phyloP scores from a whole-genome alignment of 1,139 yeast genomes.

The Yamadazyma jaroonii region DNA sequence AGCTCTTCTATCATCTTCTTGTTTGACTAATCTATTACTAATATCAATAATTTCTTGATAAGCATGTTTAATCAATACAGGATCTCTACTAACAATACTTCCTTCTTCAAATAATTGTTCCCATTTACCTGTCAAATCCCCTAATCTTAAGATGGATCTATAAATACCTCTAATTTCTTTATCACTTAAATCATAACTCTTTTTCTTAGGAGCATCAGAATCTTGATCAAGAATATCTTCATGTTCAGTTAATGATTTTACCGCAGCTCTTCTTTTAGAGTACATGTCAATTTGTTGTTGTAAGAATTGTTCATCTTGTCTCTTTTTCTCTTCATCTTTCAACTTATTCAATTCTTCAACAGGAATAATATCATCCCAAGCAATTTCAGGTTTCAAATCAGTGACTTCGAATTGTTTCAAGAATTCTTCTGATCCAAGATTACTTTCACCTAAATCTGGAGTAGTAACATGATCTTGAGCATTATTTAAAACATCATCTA shows the following conservation, averaged over 20 bases:
- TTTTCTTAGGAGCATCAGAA: conserved; percentile 21
- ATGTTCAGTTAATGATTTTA: conserved; percentile 50
- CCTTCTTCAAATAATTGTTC: conserved; percentile 90
- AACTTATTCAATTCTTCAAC: conserved; percentile 86
- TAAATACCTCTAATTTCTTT: conserved; percentile 86
- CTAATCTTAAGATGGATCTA: conserved; percentile 76
- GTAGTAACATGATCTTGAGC: conserved; percentile 98
- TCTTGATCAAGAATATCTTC: conserved; percentile 24
- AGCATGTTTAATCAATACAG: conserved; percentile 75
- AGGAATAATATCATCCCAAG: conserved; percentile 99
- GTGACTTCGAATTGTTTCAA: conserved; percentile 97
- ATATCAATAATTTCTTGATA: conserved; percentile 66
- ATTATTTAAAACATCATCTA: conserved; percentile 93
- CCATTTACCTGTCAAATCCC: conserved; percentile 80
- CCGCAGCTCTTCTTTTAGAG: conserved; percentile 76
- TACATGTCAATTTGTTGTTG: conserved; percentile 89
- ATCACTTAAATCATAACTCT: conserved; percentile 67
- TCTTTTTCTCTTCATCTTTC: conserved; percentile 86
- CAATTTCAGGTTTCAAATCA: conserved; percentile 96
- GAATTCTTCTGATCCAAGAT: conserved; percentile 97
- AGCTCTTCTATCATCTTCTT: conserved; percentile 63
- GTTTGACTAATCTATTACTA: conserved; percentile 61
- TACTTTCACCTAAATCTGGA: conserved; percentile 94
- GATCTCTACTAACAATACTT: conserved; percentile 78
- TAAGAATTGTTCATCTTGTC: conserved; percentile 80